Conservation (phyloP, 495 filamentous ascomycete species). For the Parathielavia appendiculata region DNA sequence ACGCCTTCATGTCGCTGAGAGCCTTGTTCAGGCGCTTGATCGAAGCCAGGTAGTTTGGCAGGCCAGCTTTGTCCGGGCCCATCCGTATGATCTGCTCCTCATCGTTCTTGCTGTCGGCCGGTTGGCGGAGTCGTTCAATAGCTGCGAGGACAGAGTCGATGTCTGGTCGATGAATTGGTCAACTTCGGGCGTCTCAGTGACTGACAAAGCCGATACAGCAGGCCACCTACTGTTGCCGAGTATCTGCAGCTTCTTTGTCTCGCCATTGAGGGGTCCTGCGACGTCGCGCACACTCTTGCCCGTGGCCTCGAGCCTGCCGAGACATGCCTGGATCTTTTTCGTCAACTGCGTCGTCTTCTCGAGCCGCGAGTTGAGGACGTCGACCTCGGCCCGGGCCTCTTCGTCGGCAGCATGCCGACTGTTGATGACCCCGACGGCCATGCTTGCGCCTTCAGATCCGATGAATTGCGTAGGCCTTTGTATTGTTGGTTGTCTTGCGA, state of each 20-base stretch:
- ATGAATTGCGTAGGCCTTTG: constrained; percentile 4
- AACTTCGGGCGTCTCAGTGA: neutral
- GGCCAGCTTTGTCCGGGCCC: constrained; percentile 72
- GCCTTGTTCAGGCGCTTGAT: constrained; percentile 83
- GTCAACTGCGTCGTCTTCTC: constrained; percentile 68
- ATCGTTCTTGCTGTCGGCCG: constrained; percentile 76
- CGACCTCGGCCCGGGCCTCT: constrained; percentile 60
- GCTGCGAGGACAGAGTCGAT: constrained; percentile 80
- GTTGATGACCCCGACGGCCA: constrained; percentile 46
- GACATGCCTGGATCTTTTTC: constrained; percentile 87
- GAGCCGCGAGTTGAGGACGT: constrained; percentile 59
- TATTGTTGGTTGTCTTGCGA: constrained; percentile 3
- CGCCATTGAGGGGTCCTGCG: constrained; percentile 86
- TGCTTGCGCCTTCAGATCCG: constrained; percentile 20
- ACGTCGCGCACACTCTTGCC: constrained; percentile 87
- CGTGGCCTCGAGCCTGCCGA: constrained; percentile 76
- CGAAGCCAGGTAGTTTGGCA: constrained; percentile 81
- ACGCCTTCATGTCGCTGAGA: constrained; percentile 70
- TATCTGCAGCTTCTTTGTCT: constrained; percentile 80
- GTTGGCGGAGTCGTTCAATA: constrained; percentile 82
- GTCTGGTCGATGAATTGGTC: constrained; percentile 43
- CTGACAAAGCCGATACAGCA: neutral
- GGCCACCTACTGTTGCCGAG: constrained; percentile 63
- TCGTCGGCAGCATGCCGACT: constrained; percentile 52
- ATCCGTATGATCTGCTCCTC: constrained; percentile 88